Base-by-base conservation (phyloP, 2,329 filamentous ascomycete species). In the Paecilomyces dactylethromorphus region DNA sequence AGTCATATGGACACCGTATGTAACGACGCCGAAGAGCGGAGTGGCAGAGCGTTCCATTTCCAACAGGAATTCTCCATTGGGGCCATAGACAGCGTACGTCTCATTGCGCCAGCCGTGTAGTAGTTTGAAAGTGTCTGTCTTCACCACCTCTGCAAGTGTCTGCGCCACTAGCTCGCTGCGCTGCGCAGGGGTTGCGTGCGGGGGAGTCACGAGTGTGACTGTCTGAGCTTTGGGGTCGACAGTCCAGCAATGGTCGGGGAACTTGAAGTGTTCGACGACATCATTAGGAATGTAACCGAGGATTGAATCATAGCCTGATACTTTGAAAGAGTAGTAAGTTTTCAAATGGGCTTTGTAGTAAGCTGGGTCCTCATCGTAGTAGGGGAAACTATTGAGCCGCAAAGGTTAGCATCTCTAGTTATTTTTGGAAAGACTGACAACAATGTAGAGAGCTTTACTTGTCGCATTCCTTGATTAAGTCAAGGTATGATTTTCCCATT, bases 1-100 rank as follows among this genome's bases (percentile, higher is more conserved):
- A 29, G 85, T 90, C 83, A 95, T 85, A 72, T 96, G 90, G 32
- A 92, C 85, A 21, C 91, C 92, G 70, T 92, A 95, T 7, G 87
- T 86, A 64, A 88, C 84, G 1, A 89, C 81, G 1, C 91, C 92
- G 54, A 96, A 86, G 8, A 96, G 77, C 0, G 87, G 84, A 58
- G 84, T 84, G 5, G 88, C 91, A 15, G 83, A 81, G n/a, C 92
- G 82, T 73, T 96, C 92, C 71, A 93, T 84, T 71, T 83, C 88
- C 71, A 90, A 88, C 2, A 93, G 76, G 33, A 82, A 80, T 32
- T 83, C 67, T 10, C 77, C 82, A 13, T 82, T 75, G 0, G 76
- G 83, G 0, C 82, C 84, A 67, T 91, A 94, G 7, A 96, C 84
- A 0, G 91, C 87, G 78, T 91, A 96, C 15, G 86, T 76, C 74